Evolutionary conservation across 164 flowering plant species (phyloP).

Genomic region (Nelumbo lutea): DNA sequence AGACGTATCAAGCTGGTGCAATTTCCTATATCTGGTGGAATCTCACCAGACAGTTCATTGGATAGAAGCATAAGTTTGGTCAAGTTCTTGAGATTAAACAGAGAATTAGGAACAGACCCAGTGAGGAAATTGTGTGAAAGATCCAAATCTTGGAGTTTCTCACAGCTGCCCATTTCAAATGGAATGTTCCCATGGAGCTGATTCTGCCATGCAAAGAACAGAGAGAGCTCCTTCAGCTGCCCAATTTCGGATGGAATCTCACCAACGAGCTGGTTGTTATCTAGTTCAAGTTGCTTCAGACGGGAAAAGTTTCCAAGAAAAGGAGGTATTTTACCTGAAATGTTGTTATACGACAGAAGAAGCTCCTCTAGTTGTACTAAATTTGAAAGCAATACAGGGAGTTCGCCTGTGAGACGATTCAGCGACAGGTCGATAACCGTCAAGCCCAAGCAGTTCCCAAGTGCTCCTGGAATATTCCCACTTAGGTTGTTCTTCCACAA

Average conservation of each 20-base stretch:
- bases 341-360: constrained; percentile 37
- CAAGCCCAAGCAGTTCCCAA: constrained; percentile 38
- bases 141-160: constrained; percentile 48
- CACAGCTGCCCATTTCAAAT: constrained; percentile 35
- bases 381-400: constrained; percentile 32
- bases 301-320: constrained; percentile 33
- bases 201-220: constrained; percentile 68
- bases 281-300: constrained; percentile 51
- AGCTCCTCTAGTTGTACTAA: constrained; percentile 41
- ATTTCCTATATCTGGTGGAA: constrained; percentile 49
- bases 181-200: constrained; percentile 52
- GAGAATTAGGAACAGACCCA: constrained; percentile 42
- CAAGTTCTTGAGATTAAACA: constrained; percentile 46
- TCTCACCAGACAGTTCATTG: constrained; percentile 42
- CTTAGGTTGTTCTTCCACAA: constrained; percentile 50
- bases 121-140: constrained; percentile 51
- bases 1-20: constrained; percentile 44
- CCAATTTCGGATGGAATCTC: constrained; percentile 49
- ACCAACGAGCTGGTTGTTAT: constrained; percentile 46
- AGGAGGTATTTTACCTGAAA: constrained; percentile 44
- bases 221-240: constrained; percentile 34
- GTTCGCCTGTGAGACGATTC: constrained; percentile 40
- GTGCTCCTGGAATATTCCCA: constrained; percentile 38
- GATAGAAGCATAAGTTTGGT: constrained; percentile 45
- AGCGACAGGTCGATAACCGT: constrained; percentile 47